phyloP scores from a whole-genome alignment of 2,329 filamentous ascomycete genomes.

The Hyphodiscus sp. region DNA sequence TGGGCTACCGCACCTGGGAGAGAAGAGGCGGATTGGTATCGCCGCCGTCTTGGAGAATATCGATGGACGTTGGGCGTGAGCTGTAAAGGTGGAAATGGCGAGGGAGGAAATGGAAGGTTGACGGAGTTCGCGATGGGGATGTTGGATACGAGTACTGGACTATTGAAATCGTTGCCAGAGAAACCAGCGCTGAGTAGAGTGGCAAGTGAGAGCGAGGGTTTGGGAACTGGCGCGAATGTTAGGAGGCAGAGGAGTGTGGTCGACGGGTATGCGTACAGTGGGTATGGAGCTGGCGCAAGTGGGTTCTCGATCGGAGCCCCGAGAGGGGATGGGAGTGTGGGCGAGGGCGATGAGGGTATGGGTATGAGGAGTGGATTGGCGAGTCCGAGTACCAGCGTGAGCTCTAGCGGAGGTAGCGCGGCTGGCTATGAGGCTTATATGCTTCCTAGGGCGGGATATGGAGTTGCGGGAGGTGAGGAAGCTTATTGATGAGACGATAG shows the following conservation, averaged over 20 bases:
- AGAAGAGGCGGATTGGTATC: conserved; percentile 92
- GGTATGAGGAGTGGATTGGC: conserved; percentile 25
- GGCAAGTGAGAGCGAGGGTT: conserved; percentile 25
- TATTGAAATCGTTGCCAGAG: conserved; percentile 63
- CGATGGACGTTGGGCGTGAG: conserved; percentile 89
- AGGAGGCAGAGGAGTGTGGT: conserved; percentile 17
- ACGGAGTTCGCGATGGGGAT: conserved; percentile 72
- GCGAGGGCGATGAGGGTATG: conserved; percentile 10
- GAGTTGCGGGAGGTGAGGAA: background rate
- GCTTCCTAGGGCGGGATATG: conserved; percentile 18
- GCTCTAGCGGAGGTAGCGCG: conserved; percentile 20
- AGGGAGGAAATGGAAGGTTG: conserved; percentile 43
- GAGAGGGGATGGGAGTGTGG: conserved; percentile 19
- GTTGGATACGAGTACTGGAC: conserved; percentile 63
- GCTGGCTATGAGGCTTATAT: conserved; percentile 14
- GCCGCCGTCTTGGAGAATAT: conserved; percentile 78
- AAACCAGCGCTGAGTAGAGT: conserved; percentile 60
- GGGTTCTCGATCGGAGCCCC: conserved; percentile 22
- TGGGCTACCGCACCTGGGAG: conserved; percentile 82
- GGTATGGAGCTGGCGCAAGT: conserved; percentile 14
- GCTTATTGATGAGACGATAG: background rate
- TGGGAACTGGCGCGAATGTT: conserved; percentile 9
- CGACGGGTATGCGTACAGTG: conserved; percentile 16
- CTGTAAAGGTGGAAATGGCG: conserved; percentile 45
- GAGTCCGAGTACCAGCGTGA: conserved; percentile 30